These are phyloP conservation scores for Aspergillus amoenus DNA, from an alignment of 2,329 filamentous ascomycete species.

Conservation along the genomic window DNA sequence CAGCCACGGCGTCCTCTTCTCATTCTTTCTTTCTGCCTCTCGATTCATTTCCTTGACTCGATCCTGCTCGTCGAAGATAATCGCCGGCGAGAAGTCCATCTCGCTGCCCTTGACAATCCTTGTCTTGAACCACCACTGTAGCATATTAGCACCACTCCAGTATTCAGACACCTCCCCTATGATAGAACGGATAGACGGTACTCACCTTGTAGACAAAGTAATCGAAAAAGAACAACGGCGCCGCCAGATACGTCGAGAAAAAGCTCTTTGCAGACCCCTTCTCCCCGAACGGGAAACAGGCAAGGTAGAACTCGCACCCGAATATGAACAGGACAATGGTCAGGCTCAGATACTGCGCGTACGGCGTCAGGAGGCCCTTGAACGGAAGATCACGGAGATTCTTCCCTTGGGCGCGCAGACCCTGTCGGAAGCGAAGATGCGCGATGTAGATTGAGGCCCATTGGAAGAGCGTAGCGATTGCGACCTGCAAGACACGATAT, in stretches of 20 bases:
- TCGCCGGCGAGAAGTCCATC: slow-evolving; percentile 25
- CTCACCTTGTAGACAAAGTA: slow-evolving; percentile 28
- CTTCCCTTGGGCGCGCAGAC: slow-evolving; percentile 28
- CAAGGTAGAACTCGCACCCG: slow-evolving; percentile 34
- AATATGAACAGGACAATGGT: slow-evolving; percentile 29
- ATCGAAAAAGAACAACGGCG: slow-evolving; percentile 32
- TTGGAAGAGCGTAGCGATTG: slow-evolving; percentile 31
- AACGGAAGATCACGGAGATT: slow-evolving; percentile 25
- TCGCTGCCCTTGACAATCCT: slow-evolving; percentile 22
- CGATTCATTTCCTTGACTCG: not conserved
- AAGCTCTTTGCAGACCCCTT: slow-evolving; percentile 31
- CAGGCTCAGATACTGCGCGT: slow-evolving; percentile 25
- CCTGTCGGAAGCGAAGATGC: slow-evolving; percentile 28
- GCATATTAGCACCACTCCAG: no score
- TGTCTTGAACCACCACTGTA: slow-evolving; percentile 19
- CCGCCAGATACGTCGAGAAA: slow-evolving; percentile 33
- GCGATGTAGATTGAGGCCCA: slow-evolving; percentile 29
- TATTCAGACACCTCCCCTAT: not conserved
- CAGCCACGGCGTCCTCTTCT: not conserved
- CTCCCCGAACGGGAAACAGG: slow-evolving; percentile 30
- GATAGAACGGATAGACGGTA: not conserved
- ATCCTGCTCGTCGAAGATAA: slow-evolving; percentile 27
- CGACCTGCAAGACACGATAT: slow-evolving; percentile 17
- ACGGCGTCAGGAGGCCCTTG: slow-evolving; percentile 26
- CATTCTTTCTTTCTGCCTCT: not conserved